These are phyloP conservation scores for Mallotus nudiflorus DNA, from an alignment of 345 rosid genomes.

Conservation along the genomic window DNA sequence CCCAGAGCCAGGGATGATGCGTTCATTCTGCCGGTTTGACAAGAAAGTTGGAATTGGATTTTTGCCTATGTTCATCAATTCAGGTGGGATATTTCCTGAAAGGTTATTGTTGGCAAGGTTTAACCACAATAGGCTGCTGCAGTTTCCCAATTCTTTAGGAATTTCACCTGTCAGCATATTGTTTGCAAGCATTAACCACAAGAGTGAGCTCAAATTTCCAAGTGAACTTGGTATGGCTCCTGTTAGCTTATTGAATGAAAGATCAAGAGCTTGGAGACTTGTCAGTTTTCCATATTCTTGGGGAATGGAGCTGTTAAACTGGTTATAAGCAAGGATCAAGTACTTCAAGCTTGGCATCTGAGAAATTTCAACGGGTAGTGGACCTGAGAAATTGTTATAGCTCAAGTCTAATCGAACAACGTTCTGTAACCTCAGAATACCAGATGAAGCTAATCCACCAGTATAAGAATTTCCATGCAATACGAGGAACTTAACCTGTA, in stretches of 20 bases:
- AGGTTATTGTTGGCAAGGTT: constrained; percentile 80
- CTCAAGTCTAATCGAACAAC: constrained; percentile 71
- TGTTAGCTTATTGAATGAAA: constrained; percentile 65
- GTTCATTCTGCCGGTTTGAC: constrained; percentile 39
- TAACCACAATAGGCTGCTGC: constrained; percentile 81
- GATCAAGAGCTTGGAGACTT: constrained; percentile 74
- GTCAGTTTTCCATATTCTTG: constrained; percentile 61
- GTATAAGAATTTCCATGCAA: constrained; percentile 59
- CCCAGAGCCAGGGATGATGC: constrained; percentile 55
- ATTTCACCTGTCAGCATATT: constrained; percentile 65
- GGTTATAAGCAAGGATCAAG: constrained; percentile 64
- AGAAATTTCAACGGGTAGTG: constrained; percentile 60
- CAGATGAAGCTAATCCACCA: constrained; percentile 67
- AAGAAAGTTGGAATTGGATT: constrained; percentile 56
- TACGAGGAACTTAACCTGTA: constrained; percentile 54
- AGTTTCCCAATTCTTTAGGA: constrained; percentile 71
- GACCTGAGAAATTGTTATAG: constrained; percentile 68
- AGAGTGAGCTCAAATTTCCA: constrained; percentile 65
- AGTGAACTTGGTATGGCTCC: constrained; percentile 68
- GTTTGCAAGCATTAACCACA: constrained; percentile 97
- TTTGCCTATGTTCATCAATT: constrained; percentile 59
- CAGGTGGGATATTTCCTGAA: constrained; percentile 58
- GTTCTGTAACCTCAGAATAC: constrained; percentile 57
- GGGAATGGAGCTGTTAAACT: constrained; percentile 68
- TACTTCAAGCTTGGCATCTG: constrained; percentile 54